Conservation (phyloP, 2,329 filamentous ascomycete genomes). For the Alternaria infectoria region DNA sequence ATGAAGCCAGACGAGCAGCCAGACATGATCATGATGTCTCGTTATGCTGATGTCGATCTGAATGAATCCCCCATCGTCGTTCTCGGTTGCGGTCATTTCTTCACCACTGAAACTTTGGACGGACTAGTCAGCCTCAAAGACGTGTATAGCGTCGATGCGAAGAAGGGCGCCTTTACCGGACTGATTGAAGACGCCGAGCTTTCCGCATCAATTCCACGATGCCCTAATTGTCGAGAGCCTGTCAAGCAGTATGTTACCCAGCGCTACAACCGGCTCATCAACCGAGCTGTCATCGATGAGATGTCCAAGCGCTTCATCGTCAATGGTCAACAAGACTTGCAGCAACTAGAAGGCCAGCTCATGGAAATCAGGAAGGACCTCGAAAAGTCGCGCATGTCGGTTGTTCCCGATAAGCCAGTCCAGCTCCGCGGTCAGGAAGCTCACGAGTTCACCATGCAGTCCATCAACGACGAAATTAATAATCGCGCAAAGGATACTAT, state of each 20-base stretch:
- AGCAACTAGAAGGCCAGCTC: slow-evolving; percentile 25
- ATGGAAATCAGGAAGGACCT: slow-evolving; percentile 22
- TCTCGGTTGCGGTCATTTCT: slow-evolving; percentile 40
- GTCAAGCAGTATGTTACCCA: slow-evolving; percentile 43
- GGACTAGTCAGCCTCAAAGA: slow-evolving; percentile 35
- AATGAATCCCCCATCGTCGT: slow-evolving; percentile 36
- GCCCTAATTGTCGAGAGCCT: slow-evolving; percentile 42
- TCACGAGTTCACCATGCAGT: not conserved
- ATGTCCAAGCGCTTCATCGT: slow-evolving; percentile 48
- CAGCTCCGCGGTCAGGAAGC: not conserved
- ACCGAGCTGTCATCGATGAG: slow-evolving; percentile 48
- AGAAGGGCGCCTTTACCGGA: slow-evolving; percentile 24
- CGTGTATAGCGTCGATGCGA: slow-evolving; percentile 22
- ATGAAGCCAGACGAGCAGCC: slow-evolving; percentile 25
- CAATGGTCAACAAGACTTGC: slow-evolving; percentile 34
- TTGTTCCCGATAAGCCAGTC: not conserved
- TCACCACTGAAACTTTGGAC: slow-evolving; percentile 40
- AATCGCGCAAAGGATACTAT: slow-evolving; percentile 19
- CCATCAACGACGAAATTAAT: slow-evolving; percentile 8
- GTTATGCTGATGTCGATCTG: slow-evolving; percentile 37
- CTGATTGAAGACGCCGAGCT: slow-evolving; percentile 35
- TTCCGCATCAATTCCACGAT: slow-evolving; percentile 34
- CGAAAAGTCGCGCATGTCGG: slow-evolving; percentile 13
- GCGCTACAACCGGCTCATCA: slow-evolving; percentile 49
- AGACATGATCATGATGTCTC: slow-evolving; percentile 32